Base-by-base conservation (phyloP, 371 early-diverging fungal genomes). In the Chytridium lagenaria region DNA sequence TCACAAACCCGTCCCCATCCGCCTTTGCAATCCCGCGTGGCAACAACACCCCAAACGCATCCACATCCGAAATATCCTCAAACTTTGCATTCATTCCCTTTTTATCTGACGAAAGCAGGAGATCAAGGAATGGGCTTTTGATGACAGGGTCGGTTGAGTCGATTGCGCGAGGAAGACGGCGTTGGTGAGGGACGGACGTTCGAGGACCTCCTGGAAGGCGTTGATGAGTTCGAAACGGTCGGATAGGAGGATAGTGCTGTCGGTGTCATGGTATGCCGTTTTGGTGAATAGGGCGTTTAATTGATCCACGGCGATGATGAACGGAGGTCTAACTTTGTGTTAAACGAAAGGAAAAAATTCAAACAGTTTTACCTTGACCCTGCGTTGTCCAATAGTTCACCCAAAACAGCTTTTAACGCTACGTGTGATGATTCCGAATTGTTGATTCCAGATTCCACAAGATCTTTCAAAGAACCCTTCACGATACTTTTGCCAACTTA, bases 261-360 rank as follows among this genome's bases (percentile, higher is more conserved):
- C 73, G 23, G 69, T 66, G 72, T 82, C 80, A 59, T 63, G 59
- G 70, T 82, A 82, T 16, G 73, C 72, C 3, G 82, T 80, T 33
- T 59, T 71, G 16, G 73, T 55, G 71, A 72, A 82, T 30, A 82
- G 64, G 1, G 80, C 72, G 55, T 82, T 82, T 38, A 77, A 67
- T 69, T 80, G 80, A 61, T 82, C 82, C 16, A 82, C 51, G n/a
- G 78, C 77, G 34, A 82, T 23, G 36, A 82, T 65, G n/a, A 82
- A 67, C 16, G 55, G 68, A 38, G 78, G 74, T 39, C 82, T 72
- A 34, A 34, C 10, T 15, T 38, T 59, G 15, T 0, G 37, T 3
- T 12, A 0, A 70, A 3, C n/a, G n/a, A n/a, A n/a, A 36, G 15
- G 15, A 69, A 12, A 67, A 0, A 49, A 19, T 19, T 50, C 10